Evolutionary conservation across 1,139 yeast genomes (phyloP).

Genomic region (Sugiyamaella pinicola): DNA sequence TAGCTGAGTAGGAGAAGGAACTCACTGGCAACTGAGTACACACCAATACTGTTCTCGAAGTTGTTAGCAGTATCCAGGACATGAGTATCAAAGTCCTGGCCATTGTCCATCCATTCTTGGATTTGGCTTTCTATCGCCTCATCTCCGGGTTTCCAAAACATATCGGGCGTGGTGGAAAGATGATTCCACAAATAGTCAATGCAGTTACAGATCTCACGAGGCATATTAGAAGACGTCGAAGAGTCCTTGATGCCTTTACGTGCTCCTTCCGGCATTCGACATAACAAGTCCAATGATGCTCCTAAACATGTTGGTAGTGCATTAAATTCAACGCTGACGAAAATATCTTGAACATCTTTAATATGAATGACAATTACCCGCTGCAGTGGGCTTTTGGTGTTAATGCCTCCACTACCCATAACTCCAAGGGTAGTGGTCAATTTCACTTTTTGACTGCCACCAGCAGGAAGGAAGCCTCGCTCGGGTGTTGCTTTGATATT

Average conservation of each 20-base stretch:
- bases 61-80: slow-evolving; percentile 39
- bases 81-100: slow-evolving; percentile 39
- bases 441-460: slow-evolving; percentile 33
- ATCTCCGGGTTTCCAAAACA: slow-evolving; percentile 35
- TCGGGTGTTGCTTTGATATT: slow-evolving; percentile 28
- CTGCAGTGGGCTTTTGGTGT: slow-evolving; percentile 24
- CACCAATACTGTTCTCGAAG: slow-evolving; percentile 32
- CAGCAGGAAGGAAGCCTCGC: slow-evolving; percentile 35
- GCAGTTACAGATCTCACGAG: slow-evolving; percentile 42
- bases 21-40: slow-evolving; percentile 40
- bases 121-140: slow-evolving; percentile 36
- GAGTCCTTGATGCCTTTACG: slow-evolving; percentile 31
- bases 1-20: slow-evolving; percentile 42
- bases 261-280: slow-evolving; percentile 39
- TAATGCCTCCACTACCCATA: slow-evolving; percentile 11
- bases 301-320: slow-evolving; percentile 42
- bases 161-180: slow-evolving; percentile 20
- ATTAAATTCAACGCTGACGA: slow-evolving; percentile 38
- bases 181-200: slow-evolving; percentile 43
- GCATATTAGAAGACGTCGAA: slow-evolving; percentile 34
- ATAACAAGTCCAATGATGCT: slow-evolving; percentile 36
- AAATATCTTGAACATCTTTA: slow-evolving; percentile 41
- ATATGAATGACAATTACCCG: slow-evolving; percentile 39
- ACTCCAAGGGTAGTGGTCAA: slow-evolving; percentile 28
- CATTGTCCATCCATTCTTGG: slow-evolving; percentile 44